Base-by-base conservation (phyloP, 495 filamentous ascomycete species). In the Aspergillus baeticus region DNA sequence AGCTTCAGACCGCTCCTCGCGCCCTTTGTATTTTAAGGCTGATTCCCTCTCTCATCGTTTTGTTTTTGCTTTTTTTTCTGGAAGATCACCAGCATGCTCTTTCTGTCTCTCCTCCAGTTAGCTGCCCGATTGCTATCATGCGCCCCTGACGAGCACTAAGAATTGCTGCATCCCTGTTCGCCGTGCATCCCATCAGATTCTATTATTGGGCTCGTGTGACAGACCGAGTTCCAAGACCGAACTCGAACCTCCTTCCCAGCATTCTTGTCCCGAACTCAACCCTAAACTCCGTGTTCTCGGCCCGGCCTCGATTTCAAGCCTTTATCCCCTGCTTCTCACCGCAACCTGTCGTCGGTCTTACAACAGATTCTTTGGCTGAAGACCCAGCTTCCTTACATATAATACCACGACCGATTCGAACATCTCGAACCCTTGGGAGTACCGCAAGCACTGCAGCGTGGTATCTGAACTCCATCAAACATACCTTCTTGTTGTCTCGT, bases 131-230 rank as follows among this genome's bases (percentile, higher is more conserved):
- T 62, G 48, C 44, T 42, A 51, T 53, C 64, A 67, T 67, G 64
- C 62, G 57, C 52, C 58, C 57, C 38, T 56, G 38, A 53, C 45
- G 41, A 57, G 49, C 56, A 49, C 54, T 53, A 57, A 49, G 35
- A 59, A 41, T 38, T 39, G 33, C 54, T 60, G 60, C 60, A 61
- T 61, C 54, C 59, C 47, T 62, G 44, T 55, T 60, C 64, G 45
- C 57, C 49, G 57, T 72, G 60, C 65, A 53, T 68, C 44, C 31
- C 33, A 54, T 38, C 31, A 44, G 35, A 36, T 15, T 52, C 45
- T 51, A 52, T 56, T 50, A 33, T 51, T 54, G 39, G 53, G 36
- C 34, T 49, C 45, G 58, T 60, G 41, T 35, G 26, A 42, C 45
- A 55, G 45, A 51, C 53, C 48, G 45, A 60, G 31, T 48, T 52